Base-by-base conservation (phyloP, 306 rosid species). In the Vigna trinervia region DNA sequence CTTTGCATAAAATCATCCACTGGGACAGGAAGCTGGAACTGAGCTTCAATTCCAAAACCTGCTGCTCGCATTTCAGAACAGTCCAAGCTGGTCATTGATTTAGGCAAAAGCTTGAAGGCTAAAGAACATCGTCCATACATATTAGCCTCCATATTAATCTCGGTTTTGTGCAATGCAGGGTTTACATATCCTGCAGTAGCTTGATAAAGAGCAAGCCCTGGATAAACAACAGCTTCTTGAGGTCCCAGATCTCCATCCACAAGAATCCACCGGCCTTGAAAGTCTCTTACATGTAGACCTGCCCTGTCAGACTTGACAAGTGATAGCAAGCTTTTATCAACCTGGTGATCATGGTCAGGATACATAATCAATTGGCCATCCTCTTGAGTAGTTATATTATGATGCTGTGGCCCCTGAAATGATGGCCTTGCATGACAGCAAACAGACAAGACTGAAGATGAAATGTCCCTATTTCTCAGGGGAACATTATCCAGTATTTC, bases 1-100 rank as follows among this genome's bases (percentile, higher is more conserved):
- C 96, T 89, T 85, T 90, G 99, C 99, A 95, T 95, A 80, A 95
- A 95, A 85, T 95, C 99, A 78, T 95, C 98, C 69, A 95, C 99
- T 7, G 91, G 87, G 68, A 95, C 87, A 69, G 97, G 97, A 78
- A 89, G 92, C 86, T 88, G 98, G 79, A 92, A 95, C 85, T 91
- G 98, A 76, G 95, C 85, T 74, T 95, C 99, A 54, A 95, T 90
- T 62, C 97, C 98, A 58, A 92, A 96, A 73, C 99, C 99, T 22
- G 98, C 97, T 0, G 94, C 94, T 78, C 94, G 91, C 99, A 95
- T 95, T 85, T 92, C 98, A 43, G 99, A 91, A 89, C 99, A 95
- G 77, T 86, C 92, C 70, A 95, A 89, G 78, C 83, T 87, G 76
- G 90, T 86, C 98, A 88, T 92, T 71, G 99, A 88, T 84, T 91